A percentile compares a stretch with the other conserved stretches of the same genome.
Conservation (phyloP, 306 rosid genomes). For the Acacia crassicarpa region DNA sequence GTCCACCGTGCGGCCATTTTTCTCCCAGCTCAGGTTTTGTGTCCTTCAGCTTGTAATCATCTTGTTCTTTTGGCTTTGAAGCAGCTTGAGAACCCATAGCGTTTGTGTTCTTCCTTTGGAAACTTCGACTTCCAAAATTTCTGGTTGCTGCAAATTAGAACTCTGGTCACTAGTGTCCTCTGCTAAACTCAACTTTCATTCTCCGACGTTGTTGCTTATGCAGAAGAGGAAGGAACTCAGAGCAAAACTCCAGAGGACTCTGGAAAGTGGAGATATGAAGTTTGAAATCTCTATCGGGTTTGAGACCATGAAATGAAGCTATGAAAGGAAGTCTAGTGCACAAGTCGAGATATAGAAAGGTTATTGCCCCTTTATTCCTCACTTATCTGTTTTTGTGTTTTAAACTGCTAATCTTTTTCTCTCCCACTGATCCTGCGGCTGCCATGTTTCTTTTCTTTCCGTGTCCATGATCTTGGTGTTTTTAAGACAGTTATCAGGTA, state of each 20-base stretch:
- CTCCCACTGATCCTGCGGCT: neutral
- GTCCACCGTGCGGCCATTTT: slow-evolving; percentile 68
- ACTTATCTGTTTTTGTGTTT: neutral
- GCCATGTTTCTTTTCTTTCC: neutral
- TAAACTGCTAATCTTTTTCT: neutral
- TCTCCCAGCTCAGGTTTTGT: slow-evolving; percentile 64
- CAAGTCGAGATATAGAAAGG: neutral
- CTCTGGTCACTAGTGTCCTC: neutral
- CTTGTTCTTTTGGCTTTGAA: slow-evolving; percentile 31
- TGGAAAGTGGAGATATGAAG: neutral
- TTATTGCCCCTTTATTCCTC: neutral
- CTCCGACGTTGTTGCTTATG: neutral
- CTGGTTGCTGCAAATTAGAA: neutral
- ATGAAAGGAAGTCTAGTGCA: neutral
- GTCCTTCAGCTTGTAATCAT: slow-evolving; percentile 63
- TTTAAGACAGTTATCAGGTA: neutral
- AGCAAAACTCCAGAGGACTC: neutral
- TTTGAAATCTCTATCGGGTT: neutral
- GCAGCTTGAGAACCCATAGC: slow-evolving; percentile 41
- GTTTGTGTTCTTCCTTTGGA: neutral
- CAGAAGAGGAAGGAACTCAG: neutral
- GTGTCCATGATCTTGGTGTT: slow-evolving; percentile 4
- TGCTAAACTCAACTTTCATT: neutral
- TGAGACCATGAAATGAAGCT: neutral
- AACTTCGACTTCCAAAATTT: neutral